Conservation (phyloP, 768 basidiomycete species). For the Termitomyces eurrhizus region DNA sequence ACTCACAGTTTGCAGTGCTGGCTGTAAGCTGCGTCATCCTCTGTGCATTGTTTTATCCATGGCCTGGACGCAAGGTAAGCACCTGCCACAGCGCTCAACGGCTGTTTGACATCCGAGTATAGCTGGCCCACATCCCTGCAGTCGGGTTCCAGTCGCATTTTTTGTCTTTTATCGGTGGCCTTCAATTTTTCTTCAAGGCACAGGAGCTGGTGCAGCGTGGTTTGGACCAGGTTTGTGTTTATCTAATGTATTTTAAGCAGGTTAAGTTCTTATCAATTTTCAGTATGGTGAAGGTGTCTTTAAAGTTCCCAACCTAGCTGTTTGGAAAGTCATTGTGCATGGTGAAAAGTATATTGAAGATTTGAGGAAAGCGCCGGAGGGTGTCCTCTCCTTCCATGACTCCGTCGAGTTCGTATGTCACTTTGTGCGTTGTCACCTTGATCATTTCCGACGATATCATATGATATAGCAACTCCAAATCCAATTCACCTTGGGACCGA, state of each 20-base stretch:
- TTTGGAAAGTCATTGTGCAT: conserved; percentile 37
- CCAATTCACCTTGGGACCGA: neutral
- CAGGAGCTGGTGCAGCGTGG: conserved; percentile 22
- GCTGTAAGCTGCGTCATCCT: neutral
- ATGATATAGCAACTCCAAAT: neutral
- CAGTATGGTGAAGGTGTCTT: conserved; percentile 22
- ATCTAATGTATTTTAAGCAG: neutral
- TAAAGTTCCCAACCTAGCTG: neutral
- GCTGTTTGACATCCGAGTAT: neutral
- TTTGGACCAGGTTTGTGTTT: conserved; percentile 18
- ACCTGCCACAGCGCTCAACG: neutral
- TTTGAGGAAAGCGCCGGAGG: neutral
- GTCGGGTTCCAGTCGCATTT: conserved; percentile 22
- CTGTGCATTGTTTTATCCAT: neutral
- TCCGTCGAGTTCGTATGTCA: neutral
- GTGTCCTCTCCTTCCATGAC: neutral
- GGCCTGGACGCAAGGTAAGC: neutral
- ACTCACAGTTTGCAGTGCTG: too few species aligned
- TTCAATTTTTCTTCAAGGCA: conserved; percentile 20
- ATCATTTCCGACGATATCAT: too few species aligned
- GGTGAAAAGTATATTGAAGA: conserved; percentile 27
- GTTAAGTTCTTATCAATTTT: neutral
- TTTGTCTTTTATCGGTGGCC: conserved; percentile 14
- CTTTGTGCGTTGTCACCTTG: too few species aligned
- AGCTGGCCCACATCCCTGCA: conserved; percentile 20